phyloP scores from a whole-genome alignment of 2,329 filamentous ascomycete genomes.

The Colletotrichum ledebouriae region DNA sequence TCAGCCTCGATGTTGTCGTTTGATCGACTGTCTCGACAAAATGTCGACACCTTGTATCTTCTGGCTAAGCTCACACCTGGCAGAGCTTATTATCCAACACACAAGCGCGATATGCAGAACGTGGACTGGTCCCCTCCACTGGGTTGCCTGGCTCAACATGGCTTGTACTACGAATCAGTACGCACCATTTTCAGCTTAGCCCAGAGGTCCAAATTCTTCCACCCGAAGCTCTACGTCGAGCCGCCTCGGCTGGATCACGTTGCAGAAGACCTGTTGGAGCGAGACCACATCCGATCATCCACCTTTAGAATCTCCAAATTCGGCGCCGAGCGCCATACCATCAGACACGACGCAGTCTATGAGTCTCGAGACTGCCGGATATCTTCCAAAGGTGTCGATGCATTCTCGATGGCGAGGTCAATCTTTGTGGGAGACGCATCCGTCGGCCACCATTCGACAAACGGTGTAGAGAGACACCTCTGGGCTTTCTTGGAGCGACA shows the following conservation, averaged over 20 bases:
- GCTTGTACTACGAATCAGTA: slow-evolving; percentile 54
- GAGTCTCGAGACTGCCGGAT: slow-evolving; percentile 9
- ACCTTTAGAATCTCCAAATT: slow-evolving; percentile 46
- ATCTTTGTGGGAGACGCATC: too few species aligned
- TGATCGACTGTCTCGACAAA: slow-evolving; percentile 50
- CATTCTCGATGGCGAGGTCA: neutral
- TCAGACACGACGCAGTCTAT: slow-evolving; percentile 38
- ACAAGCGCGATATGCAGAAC: slow-evolving; percentile 61
- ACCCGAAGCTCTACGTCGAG: neutral
- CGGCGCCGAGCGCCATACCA: slow-evolving; percentile 45
- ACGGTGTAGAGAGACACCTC: too few species aligned
- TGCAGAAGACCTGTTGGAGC: slow-evolving; percentile 21
- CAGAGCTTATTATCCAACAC: slow-evolving; percentile 59
- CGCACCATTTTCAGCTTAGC: slow-evolving; percentile 51
- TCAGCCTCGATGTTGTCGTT: slow-evolving; percentile 65
- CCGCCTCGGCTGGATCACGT: neutral
- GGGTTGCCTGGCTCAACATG: slow-evolving; percentile 60
- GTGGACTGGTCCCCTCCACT: slow-evolving; percentile 58
- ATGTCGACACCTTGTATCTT: slow-evolving; percentile 53
- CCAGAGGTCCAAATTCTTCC: neutral
- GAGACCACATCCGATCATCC: slow-evolving; percentile 58
- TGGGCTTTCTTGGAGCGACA: too few species aligned
- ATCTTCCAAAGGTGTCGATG: neutral
- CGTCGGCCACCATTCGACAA: too few species aligned
- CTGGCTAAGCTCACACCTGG: slow-evolving; percentile 55